A percentile compares a stretch with the other conserved stretches of the same genome.
Evolutionary conservation across 108 stramenopile genomes (phyloP).

Genomic region (Pseudonitzschia pungens): DNA sequence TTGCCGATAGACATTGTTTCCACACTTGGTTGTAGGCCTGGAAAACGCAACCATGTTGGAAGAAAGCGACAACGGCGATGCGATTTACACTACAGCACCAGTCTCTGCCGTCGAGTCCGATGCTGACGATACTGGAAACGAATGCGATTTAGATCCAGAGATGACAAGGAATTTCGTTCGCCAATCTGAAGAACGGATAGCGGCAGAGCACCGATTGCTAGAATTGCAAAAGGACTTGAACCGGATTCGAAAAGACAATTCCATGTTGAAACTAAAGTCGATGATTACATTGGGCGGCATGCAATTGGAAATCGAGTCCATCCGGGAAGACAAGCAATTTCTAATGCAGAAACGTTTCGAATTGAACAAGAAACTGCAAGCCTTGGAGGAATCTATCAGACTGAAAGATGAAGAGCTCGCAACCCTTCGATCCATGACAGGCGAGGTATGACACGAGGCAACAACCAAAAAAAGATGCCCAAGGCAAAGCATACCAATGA

Average conservation of each 20-base stretch:
- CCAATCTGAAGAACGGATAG: neutral
- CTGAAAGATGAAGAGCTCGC: neutral
- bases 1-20: too few species aligned
- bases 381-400: neutral
- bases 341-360: constrained; percentile 3
- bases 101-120: neutral
- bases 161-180: neutral
- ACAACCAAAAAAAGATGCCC: neutral
- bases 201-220: neutral
- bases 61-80: neutral
- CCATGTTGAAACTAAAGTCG: constrained; percentile 4
- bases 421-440: neutral
- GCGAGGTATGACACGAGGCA: neutral
- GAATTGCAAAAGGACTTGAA: neutral
- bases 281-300: neutral
- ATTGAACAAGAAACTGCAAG: neutral
- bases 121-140: neutral
- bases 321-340: constrained; percentile 9
- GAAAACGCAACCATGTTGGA: neutral
- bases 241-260: neutral
- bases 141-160: neutral
- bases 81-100: neutral
- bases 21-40: too few species aligned
- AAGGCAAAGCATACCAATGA: neutral
- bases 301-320: neutral